phyloP scores from a whole-genome alignment of 371 early-diverging fungal genomes.

The Apophysomyces sp. region DNA sequence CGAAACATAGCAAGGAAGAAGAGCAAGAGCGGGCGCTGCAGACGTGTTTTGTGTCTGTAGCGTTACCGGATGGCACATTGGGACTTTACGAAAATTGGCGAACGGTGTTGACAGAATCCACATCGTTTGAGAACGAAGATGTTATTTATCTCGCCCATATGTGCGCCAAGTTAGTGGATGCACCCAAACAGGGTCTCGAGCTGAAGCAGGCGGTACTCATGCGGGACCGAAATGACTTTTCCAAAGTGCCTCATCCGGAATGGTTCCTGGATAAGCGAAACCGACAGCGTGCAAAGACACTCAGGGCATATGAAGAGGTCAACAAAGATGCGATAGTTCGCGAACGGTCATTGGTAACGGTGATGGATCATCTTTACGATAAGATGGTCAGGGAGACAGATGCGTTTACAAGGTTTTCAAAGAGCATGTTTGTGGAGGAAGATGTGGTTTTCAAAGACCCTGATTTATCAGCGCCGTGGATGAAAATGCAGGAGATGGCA shows the following conservation, averaged over 20 bases:
- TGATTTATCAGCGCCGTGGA: slow-evolving; percentile 8
- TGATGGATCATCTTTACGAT: slow-evolving; percentile 10
- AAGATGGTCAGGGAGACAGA: slow-evolving; percentile 5
- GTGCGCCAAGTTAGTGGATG: slow-evolving; percentile 20
- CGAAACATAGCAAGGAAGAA: background rate
- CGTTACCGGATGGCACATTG: slow-evolving; percentile 5
- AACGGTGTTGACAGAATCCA: slow-evolving; percentile 7
- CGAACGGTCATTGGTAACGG: background rate
- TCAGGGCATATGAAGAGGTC: background rate
- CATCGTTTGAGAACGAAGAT: slow-evolving; percentile 8
- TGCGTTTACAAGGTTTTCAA: background rate
- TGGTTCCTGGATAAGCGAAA: slow-evolving; percentile 16
- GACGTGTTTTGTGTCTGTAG: slow-evolving; percentile 7
- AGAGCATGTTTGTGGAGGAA: background rate
- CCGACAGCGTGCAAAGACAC: background rate
- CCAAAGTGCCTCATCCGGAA: slow-evolving; percentile 3
- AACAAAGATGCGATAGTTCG: background rate
- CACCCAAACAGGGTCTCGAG: slow-evolving; percentile 19
- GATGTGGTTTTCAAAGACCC: background rate
- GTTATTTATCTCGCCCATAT: slow-evolving; percentile 22
- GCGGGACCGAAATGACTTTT: slow-evolving; percentile 2
- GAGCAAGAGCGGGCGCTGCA: slow-evolving; percentile 2
- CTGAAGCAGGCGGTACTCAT: slow-evolving; percentile 5
- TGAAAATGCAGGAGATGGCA: background rate
- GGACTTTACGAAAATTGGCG: slow-evolving; percentile 18